A percentile compares a stretch with the other conserved stretches of the same genome.
These are phyloP conservation scores for Salix caprea DNA, from an alignment of 345 rosid species.

Conservation along the genomic window DNA sequence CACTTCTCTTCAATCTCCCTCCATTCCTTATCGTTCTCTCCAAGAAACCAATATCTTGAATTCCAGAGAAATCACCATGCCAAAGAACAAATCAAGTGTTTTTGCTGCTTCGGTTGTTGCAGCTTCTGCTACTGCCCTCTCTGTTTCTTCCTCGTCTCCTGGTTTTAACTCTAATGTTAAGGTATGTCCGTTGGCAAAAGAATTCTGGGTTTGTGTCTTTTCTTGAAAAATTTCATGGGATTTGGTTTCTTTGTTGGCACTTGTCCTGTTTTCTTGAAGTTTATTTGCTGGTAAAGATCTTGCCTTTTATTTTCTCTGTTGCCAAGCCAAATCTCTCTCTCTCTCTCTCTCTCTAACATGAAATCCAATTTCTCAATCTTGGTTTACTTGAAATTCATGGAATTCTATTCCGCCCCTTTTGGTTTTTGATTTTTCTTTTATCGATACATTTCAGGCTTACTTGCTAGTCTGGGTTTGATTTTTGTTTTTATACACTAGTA, in stretches of 20 bases:
- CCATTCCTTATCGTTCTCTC: neutral
- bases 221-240: neutral
- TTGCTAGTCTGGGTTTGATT: neutral
- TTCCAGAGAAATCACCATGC: neutral
- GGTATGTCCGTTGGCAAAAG: constrained; percentile 24
- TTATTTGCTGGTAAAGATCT: neutral
- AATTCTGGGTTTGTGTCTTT: neutral
- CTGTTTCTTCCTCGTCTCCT: constrained; percentile 28
- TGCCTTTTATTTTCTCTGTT: neutral
- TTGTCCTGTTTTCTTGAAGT: neutral
- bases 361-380: neutral
- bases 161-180: constrained; percentile 32
- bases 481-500: neutral
- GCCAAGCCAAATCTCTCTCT: neutral
- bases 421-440: neutral
- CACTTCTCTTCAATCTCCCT: neutral
- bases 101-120: constrained; percentile 55
- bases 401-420: neutral
- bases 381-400: neutral
- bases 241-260: neutral
- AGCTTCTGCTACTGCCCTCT: constrained; percentile 41
- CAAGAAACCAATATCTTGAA: neutral
- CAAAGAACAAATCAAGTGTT: constrained; percentile 57
- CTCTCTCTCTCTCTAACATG: neutral
- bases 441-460: neutral